Evolutionary conservation across 1,284 basidiomycete genomes (phyloP).

Genomic region (Ganoderma sp.): DNA sequence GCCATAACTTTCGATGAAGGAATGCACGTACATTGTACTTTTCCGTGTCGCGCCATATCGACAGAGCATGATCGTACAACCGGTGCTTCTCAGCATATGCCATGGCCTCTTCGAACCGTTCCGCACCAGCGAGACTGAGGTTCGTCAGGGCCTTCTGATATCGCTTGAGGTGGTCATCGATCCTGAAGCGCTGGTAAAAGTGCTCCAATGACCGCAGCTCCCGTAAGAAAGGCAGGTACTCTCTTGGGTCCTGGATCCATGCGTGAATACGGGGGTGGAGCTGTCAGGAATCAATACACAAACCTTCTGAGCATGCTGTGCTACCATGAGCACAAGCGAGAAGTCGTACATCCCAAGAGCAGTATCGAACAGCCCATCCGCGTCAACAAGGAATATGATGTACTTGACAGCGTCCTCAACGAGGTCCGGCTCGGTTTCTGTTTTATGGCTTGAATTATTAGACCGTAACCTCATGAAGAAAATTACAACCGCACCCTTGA

Average conservation of each 20-base stretch:
- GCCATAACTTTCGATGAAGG: background rate
- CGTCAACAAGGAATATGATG: conserved; percentile 97
- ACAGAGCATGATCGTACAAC: conserved; percentile 77
- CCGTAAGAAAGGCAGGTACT: conserved; percentile 96
- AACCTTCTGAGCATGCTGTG: conserved; percentile 96
- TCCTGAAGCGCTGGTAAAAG: conserved; percentile 87
- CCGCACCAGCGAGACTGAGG: conserved; percentile 75
- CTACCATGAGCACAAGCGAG: conserved; percentile 92
- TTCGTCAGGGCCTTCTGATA: conserved; percentile 79
- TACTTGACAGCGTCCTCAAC: conserved; percentile 98
- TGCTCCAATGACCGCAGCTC: conserved; percentile 84
- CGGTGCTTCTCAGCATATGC: conserved; percentile 82
- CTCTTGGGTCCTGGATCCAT: conserved; percentile 83
- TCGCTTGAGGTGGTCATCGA: conserved; percentile 91
- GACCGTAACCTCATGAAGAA: background rate
- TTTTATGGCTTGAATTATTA: background rate
- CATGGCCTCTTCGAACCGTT: conserved; percentile 80
- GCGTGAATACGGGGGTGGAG: background rate
- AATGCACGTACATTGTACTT: conserved; percentile 60
- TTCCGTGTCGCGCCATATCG: conserved; percentile 72
- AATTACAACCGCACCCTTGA: conserved; percentile 64
- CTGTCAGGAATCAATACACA: conserved; percentile 11
- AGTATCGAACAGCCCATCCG: conserved; percentile 90
- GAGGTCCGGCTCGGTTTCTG: conserved; percentile 74
- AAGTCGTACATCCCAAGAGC: conserved; percentile 99